Evolutionary conservation across 2,329 filamentous ascomycete species (phyloP).

Genomic region (Fusarium sp.): DNA sequence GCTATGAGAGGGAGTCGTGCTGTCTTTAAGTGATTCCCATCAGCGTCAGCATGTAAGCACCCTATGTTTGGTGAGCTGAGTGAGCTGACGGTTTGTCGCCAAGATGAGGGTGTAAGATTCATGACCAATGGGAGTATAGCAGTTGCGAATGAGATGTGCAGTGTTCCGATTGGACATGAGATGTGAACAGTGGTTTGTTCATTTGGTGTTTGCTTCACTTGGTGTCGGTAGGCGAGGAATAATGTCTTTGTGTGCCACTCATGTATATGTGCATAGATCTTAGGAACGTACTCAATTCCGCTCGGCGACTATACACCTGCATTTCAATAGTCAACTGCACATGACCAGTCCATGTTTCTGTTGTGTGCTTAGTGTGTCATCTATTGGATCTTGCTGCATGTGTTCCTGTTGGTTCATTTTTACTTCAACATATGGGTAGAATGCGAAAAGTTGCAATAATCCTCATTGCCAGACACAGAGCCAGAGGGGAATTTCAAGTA

Average conservation of each 20-base stretch:
- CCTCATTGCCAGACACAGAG: neutral
- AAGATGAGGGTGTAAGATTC: constrained; percentile 1
- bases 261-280: neutral
- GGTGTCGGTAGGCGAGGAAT: neutral
- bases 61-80: constrained; percentile 4
- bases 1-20: too few relatives aligned
- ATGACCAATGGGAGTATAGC: neutral
- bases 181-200: neutral
- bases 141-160: neutral
- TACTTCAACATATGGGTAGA: neutral
- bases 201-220: neutral
- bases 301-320: too few relatives aligned
- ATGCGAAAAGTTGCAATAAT: neutral
- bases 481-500: neutral
- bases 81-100: constrained; percentile 11
- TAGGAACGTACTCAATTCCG: neutral
- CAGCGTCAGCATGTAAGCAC: constrained; percentile 9
- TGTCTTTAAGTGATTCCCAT: neutral
- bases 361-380: neutral
- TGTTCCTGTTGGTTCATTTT: too few relatives aligned
- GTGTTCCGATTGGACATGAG: neutral
- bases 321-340: accelerated
- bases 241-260: neutral
- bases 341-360: neutral
- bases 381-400: accelerated